These are phyloP conservation scores for Trametes sp. DNA, from an alignment of 1,284 basidiomycete species.

Conservation along the genomic window DNA sequence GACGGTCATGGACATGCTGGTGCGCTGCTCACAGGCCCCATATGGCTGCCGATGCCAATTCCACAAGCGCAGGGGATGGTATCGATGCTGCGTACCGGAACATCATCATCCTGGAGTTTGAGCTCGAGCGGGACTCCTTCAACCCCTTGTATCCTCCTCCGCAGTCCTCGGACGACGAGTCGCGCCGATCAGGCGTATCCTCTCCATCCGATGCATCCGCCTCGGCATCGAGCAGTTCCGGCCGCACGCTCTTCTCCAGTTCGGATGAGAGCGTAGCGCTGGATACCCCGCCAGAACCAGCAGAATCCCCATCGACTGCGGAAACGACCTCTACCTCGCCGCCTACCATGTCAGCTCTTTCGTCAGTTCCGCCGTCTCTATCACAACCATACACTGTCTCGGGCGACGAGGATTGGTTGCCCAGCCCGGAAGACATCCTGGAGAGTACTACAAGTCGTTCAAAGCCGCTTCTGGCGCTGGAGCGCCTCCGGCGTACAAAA, in stretches of 20 bases:
- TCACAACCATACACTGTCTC: conserved; percentile 22
- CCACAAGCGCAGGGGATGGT: background rate
- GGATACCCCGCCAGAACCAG: conserved; percentile 32
- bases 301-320: no score
- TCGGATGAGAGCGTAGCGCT: conserved; percentile 31
- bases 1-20: conserved; percentile 84
- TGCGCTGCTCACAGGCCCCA: conserved; percentile 79
- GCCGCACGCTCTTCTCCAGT: conserved; percentile 40
- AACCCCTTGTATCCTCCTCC: conserved; percentile 76
- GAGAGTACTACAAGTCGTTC: conserved; percentile 80
- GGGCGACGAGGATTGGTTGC: conserved; percentile 55
- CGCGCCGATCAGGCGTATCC: conserved; percentile 36
- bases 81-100: conserved; percentile 33
- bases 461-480: conserved; percentile 78
- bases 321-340: no score
- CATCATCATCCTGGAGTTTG: conserved; percentile 83
- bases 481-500: conserved; percentile 66
- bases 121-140: conserved; percentile 75
- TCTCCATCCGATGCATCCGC: conserved; percentile 41
- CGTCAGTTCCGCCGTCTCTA: conserved; percentile 14
- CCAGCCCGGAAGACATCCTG: conserved; percentile 67
- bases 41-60: conserved; percentile 34
- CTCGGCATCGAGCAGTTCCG: conserved; percentile 41
- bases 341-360: conserved; percentile 13
- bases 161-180: conserved; percentile 20